A percentile compares a stretch with the other conserved stretches of the same genome.
These are phyloP conservation scores for Boletus reticulatus DNA, from an alignment of 768 basidiomycete genomes.

Conservation along the genomic window DNA sequence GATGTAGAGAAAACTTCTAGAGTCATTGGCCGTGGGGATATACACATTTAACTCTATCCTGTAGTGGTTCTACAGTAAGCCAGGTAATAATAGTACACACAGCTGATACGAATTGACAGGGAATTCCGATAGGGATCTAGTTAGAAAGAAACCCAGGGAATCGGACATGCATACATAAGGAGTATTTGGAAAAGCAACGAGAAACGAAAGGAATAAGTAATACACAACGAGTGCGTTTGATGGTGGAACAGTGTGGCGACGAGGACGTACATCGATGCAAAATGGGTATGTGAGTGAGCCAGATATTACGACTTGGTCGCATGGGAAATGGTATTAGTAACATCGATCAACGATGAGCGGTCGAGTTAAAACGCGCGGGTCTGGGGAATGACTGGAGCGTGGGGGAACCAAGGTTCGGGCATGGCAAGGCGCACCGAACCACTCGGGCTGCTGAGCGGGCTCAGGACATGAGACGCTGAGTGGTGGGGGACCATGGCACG, in stretches of 20 bases:
- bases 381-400: neutral
- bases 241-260: too few species aligned
- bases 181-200: neutral
- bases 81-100: conserved; percentile 16
- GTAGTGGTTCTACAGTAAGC: conserved; percentile 13
- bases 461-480: conserved; percentile 3
- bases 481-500: neutral
- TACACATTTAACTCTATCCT: neutral
- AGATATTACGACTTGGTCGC: neutral
- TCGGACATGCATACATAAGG: neutral
- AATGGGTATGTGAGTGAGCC: neutral
- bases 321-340: neutral
- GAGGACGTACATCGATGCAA: conserved; percentile 3
- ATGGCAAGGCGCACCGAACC: conserved; percentile 7
- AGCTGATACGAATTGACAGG: neutral
- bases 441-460: conserved; percentile 11
- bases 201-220: conserved; percentile 1
- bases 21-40: neutral
- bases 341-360: conserved; percentile 14
- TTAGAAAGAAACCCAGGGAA: neutral
- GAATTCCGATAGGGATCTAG: conserved; percentile 6
- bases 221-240: conserved; percentile 3
- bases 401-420: conserved; percentile 27
- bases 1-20: conserved; percentile 2
- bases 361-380: conserved; percentile 11